These are phyloP conservation scores for Metschnikowia picachoensis DNA, from an alignment of 805 yeast species.

Conservation along the genomic window DNA sequence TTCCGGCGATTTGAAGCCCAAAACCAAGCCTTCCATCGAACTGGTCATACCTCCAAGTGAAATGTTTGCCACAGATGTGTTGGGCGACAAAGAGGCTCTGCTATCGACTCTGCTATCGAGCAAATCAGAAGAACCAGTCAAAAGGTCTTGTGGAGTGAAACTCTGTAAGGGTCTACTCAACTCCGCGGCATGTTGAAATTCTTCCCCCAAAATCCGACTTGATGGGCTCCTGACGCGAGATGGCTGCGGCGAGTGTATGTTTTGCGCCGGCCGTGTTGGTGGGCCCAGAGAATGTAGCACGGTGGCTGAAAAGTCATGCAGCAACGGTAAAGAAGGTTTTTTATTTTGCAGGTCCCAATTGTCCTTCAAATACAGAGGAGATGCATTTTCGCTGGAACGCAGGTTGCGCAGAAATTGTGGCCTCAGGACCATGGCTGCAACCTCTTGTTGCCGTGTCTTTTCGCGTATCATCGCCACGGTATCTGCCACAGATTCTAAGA, in stretches of 20 bases:
- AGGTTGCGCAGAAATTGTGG: conserved; percentile 1
- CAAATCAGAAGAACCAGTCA: conserved; percentile 13
- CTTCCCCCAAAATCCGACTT: conserved; percentile 17
- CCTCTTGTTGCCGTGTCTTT: conserved; percentile 21
- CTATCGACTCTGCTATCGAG: background rate
- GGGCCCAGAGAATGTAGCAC: background rate
- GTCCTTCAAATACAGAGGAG: background rate
- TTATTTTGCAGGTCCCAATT: too few relatives aligned
- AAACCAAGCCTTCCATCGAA: conserved; percentile 27
- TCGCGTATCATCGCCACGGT: conserved; percentile 56
- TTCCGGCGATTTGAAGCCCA: conserved; percentile 23
- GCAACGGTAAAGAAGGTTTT: too few relatives aligned
- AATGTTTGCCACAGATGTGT: conserved; percentile 6
- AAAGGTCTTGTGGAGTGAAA: conserved; percentile 46
- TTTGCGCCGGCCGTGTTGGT: conserved; percentile 1
- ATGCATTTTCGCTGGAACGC: conserved; percentile 1
- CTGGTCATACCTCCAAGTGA: conserved; percentile 23
- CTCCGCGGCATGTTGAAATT: conserved; percentile 13
- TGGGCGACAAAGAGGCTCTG: conserved; percentile 11
- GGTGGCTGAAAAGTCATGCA: too few relatives aligned
- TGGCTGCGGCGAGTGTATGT: conserved; percentile 33
- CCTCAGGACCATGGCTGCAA: background rate
- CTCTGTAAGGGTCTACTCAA: conserved; percentile 24
- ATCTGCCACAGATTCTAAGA: conserved; percentile 57
- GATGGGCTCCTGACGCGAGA: conserved; percentile 29